Evolutionary conservation across 768 basidiomycete genomes (phyloP), one percentile per base, ranked within the genome.

Genomic region (Amanita fuliginea): DNA sequence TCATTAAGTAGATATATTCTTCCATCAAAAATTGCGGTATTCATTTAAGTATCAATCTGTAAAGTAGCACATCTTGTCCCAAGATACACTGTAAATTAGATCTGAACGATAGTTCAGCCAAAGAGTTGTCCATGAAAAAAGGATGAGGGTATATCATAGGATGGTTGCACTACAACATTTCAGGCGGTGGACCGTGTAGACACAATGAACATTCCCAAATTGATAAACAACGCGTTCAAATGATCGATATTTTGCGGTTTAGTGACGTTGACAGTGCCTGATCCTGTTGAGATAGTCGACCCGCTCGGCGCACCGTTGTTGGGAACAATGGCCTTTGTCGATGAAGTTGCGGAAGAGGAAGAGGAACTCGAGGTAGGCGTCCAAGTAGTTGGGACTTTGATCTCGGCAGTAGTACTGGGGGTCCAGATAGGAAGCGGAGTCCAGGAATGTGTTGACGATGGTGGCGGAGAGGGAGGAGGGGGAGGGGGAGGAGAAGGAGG

Each of bases 171-270:
- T 46, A 30, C 30, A 28, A 30, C 33, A 37, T 47, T 39, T 35
- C 21, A 46, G 33, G 22, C 21, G 30, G 37, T 40, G 19, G 18
- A 37, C 21, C 19, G 32, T 18, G 60, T 67, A 47, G 61, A 64
- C n/a, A 61, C 55, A 32, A 61, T 57, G 34, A 72, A 36, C 8
- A 61, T 62, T 13, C 64, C 72, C 19, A 76, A 21, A 28, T 61
- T 61, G 42, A 74, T 49, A 39, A 76, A 32, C n/a, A 63, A 60
- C 40, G 65, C 51, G 44, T 67, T 64, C 16, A 76, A 53, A 33
- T 45, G 50, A 13, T 64, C 32, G 22, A 73, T 53, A 52, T 65
- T 68, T 53, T 71, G 50, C 6, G 67, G 63, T 49, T 61, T 51
- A 32, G 26, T 19, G 11, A 16, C n/a, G 28, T 24, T 37, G 14